Percentiles rank a stretch among this genome's conserved stretches.
phyloP scores from a whole-genome alignment of 148 eudicot genomes.

The Linanthus parryae region DNA sequence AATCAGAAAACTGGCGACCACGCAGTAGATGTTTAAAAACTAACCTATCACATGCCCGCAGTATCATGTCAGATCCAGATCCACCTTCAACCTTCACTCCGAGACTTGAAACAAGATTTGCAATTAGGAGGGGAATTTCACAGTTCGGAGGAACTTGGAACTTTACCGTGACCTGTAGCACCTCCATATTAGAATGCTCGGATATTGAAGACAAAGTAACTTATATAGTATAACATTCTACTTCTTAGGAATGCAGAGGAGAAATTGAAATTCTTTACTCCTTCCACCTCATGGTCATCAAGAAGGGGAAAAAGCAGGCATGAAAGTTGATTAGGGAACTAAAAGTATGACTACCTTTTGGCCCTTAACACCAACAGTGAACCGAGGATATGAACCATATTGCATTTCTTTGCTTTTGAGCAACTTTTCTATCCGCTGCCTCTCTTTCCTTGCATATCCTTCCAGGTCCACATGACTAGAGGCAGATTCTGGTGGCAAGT shows the following conservation, averaged over 20 bases:
- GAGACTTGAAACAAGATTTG: constrained; percentile 74
- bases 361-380: constrained; percentile 79
- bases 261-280: too few species aligned
- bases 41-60: constrained; percentile 95
- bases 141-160: constrained; percentile 75
- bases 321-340: too few species aligned
- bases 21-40: background rate
- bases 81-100: constrained; percentile 55
- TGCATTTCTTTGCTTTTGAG: constrained; percentile 67
- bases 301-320: too few species aligned
- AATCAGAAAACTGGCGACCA: constrained; percentile 4
- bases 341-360: too few species aligned
- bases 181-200: background rate
- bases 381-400: constrained; percentile 79
- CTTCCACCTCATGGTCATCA: too few species aligned
- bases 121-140: constrained; percentile 71
- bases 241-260: too few species aligned
- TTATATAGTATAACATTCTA: too few species aligned
- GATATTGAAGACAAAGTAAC: background rate
- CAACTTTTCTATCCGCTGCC: constrained; percentile 59
- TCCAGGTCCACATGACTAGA: constrained; percentile 54
- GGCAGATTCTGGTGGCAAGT: constrained; percentile 43
- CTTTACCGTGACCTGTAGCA: constrained; percentile 74
- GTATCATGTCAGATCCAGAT: constrained; percentile 61
- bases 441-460: constrained; percentile 70